Base-by-base conservation (phyloP, 1,284 basidiomycete genomes). In the Ustilago cynodontis region DNA sequence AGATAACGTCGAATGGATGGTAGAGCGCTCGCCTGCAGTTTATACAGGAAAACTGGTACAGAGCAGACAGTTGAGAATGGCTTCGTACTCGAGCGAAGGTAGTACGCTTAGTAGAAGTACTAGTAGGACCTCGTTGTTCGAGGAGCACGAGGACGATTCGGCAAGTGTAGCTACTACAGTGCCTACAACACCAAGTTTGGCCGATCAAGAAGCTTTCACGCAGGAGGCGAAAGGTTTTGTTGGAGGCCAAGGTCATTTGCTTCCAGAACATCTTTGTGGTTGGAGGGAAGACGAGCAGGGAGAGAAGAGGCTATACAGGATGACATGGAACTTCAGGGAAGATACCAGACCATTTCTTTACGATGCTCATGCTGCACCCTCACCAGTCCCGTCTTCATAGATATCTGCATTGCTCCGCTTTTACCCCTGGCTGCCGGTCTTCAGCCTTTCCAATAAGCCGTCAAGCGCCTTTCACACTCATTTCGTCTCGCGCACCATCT, bases 1-100 rank as follows among this genome's bases (percentile, higher is more conserved):
- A 16, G 82, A 85, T 65, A 85, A 85, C 53, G 71, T 85, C 20
- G 81, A 62, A 24, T 85, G 83, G 83, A 85, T 85, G 82, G 70
- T 71, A 16, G 72, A 71, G 47, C 70, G 82, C 2, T 58, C 80
- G 10, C 80, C 79, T 14, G 75, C 67, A 1, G 29, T 47, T 4
- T 26, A 43, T 16, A 26, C 14, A 3, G 58, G 49, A 29, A 58
- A 20, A 50, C 57, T 31, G 56, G 61, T 26, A 29, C 45, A 31
- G 22, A 65, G 68, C 20, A 62, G 58, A 31, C 50, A 76, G 55
- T 35, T 49, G 35, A 65, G 69, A n/a, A 62, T 68, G 43, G 56
- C 65, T 1, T 72, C 71, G 8, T 73, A 76, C 28, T 47, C 73
- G 7, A 76, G 73, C 37, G 55, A 56, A 18, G 45, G 59, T 6